Percentiles rank a stretch among this genome's conserved stretches.
Conservation (phyloP, 495 filamentous ascomycete genomes). For the Xylaria castorea region DNA sequence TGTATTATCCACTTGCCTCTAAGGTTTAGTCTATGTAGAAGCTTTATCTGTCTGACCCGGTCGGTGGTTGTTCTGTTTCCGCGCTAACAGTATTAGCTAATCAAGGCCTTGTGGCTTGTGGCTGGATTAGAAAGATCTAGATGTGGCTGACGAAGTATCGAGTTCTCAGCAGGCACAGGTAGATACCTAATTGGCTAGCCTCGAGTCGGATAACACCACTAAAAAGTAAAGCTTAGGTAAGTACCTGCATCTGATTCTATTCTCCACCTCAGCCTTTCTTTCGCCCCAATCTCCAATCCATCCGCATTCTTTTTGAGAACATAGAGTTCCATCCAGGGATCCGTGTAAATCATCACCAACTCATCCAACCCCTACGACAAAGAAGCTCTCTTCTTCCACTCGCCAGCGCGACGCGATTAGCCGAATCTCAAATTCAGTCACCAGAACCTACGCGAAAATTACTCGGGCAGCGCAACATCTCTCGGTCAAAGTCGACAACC, state of each 20-base stretch:
- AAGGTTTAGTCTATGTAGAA: constrained; percentile 13
- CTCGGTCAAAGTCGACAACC: not conserved
- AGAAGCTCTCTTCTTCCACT: not conserved
- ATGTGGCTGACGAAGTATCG: not conserved
- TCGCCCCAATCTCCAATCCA: constrained; percentile 11
- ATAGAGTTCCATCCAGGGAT: not conserved
- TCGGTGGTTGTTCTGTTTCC: not conserved
- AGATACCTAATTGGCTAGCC: not conserved
- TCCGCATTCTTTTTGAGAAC: constrained; percentile 4
- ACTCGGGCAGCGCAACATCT: not conserved
- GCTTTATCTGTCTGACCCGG: not conserved
- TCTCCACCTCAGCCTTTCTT: constrained; percentile 26
- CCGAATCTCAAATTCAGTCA: not conserved
- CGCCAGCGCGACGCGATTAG: not conserved
- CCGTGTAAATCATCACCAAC: constrained; percentile 2
- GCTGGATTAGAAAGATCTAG: constrained; percentile 1
- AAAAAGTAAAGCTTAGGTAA: not conserved
- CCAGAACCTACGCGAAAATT: not conserved
- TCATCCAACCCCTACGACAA: not conserved
- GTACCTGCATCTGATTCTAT: constrained; percentile 10
- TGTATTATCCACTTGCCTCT: constrained; percentile 7
- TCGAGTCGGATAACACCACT: not conserved
- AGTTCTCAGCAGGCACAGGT: too few relatives aligned
- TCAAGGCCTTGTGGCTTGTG: not conserved
- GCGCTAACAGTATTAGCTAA: not conserved